These are phyloP conservation scores for Blastobotrys persicus DNA, from an alignment of 1,139 yeast species.

Conservation along the genomic window DNA sequence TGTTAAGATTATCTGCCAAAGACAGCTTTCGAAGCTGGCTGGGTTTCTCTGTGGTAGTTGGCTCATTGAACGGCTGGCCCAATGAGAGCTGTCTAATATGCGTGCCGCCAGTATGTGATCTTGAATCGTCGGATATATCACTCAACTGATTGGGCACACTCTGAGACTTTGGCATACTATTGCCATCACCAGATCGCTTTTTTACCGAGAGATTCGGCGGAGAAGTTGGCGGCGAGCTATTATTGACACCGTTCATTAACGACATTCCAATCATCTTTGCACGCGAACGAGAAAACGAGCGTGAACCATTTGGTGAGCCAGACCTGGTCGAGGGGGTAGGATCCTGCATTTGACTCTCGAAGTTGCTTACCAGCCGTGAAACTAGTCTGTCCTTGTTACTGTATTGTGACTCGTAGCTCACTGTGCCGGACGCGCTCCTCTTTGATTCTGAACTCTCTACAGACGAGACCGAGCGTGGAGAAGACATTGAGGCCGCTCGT, in stretches of 20 bases:
- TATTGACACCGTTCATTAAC: constrained; percentile 14
- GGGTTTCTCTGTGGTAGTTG: neutral
- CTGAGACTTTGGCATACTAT: neutral
- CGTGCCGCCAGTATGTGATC: constrained; percentile 5
- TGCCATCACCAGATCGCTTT: neutral
- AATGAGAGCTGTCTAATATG: constrained; percentile 2
- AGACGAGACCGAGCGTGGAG: neutral
- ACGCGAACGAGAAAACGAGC: constrained; percentile 15
- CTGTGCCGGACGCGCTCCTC: constrained; percentile 20
- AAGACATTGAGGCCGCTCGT: neutral
- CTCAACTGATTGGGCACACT: neutral
- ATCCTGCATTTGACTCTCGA: constrained; percentile 25
- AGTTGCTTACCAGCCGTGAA: constrained; percentile 27
- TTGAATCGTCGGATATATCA: neutral
- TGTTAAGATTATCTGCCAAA: neutral
- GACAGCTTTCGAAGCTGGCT: constrained; percentile 5
- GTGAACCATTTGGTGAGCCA: neutral
- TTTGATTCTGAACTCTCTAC: constrained; percentile 7
- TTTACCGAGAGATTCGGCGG: constrained; percentile 6
- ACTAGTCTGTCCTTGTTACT: constrained; percentile 24
- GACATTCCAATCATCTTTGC: constrained; percentile 18
- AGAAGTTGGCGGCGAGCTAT: constrained; percentile 15
- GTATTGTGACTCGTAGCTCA: constrained; percentile 20
- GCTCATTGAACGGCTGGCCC: neutral
- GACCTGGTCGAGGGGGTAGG: neutral